Evolutionary conservation across 2,329 filamentous ascomycete species (phyloP).

Genomic region (Plenodomus lindquistii): DNA sequence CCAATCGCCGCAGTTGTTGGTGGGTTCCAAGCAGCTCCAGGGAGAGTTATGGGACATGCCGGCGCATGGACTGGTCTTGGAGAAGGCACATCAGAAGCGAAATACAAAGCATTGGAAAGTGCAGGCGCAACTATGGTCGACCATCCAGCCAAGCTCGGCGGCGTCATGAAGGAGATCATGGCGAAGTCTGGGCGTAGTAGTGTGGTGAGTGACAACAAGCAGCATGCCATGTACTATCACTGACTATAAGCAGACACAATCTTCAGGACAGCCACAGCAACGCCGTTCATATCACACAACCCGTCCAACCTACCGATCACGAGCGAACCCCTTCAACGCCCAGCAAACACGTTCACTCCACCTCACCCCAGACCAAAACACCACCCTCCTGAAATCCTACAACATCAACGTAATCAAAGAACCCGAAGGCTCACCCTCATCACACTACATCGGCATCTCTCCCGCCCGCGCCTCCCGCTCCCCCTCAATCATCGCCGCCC

Average conservation of each 20-base stretch:
- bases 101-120: constrained; percentile 67
- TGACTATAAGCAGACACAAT: constrained; percentile 33
- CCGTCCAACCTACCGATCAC: constrained; percentile 18
- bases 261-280: constrained; percentile 48
- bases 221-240: not conserved
- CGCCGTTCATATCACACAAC: constrained; percentile 54
- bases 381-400: constrained; percentile 59
- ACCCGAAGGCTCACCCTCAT: constrained; percentile 33
- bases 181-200: constrained; percentile 48
- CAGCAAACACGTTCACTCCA: constrained; percentile 58
- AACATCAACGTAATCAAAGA: constrained; percentile 53
- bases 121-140: constrained; percentile 72
- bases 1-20: constrained; percentile 75
- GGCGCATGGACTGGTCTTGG: constrained; percentile 72
- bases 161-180: constrained; percentile 66
- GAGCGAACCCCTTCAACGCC: constrained; percentile 4
- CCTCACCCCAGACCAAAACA: constrained; percentile 57
- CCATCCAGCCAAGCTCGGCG: constrained; percentile 75
- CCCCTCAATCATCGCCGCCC: constrained; percentile 67
- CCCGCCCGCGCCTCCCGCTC: constrained; percentile 65
- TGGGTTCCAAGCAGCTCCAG: constrained; percentile 65
- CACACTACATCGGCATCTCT: constrained; percentile 63
- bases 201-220: constrained; percentile 33
- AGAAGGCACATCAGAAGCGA: constrained; percentile 66
- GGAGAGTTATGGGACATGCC: constrained; percentile 77